Conservation (phyloP, 1,139 yeast genomes). For the Yamadazyma epiphylla region DNA sequence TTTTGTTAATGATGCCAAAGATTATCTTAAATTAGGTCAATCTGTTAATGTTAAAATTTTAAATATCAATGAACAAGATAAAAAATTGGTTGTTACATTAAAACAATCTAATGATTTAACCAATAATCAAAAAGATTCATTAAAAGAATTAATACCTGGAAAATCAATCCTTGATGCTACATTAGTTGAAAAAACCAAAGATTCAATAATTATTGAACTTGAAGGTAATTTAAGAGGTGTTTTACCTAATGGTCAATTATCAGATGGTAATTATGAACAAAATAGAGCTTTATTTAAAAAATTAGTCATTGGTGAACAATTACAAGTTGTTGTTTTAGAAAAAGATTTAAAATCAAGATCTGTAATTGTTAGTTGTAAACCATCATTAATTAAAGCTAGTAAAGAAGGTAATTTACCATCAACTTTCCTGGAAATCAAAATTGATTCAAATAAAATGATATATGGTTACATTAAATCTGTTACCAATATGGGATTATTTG, state of each 20-base stretch:
- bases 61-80: slow-evolving; percentile 50
- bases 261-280: slow-evolving; percentile 73
- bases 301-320: slow-evolving; percentile 53
- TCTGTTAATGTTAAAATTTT: slow-evolving; percentile 71
- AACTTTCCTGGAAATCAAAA: slow-evolving; percentile 53
- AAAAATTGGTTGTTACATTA: slow-evolving; percentile 69
- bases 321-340: slow-evolving; percentile 65
- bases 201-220: slow-evolving; percentile 65
- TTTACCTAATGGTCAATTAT: slow-evolving; percentile 68
- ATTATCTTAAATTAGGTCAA: slow-evolving; percentile 80
- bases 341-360: slow-evolving; percentile 60
- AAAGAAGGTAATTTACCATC: slow-evolving; percentile 52
- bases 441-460: slow-evolving; percentile 39
- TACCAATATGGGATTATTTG: slow-evolving; percentile 75
- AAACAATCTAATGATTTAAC: slow-evolving; percentile 58
- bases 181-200: slow-evolving; percentile 73
- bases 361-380: slow-evolving; percentile 61
- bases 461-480: slow-evolving; percentile 78
- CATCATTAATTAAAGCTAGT: slow-evolving; percentile 66
- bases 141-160: slow-evolving; percentile 56
- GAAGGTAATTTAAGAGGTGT: slow-evolving; percentile 65
- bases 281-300: slow-evolving; percentile 61
- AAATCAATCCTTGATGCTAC: slow-evolving; percentile 57
- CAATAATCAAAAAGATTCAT: slow-evolving; percentile 43
- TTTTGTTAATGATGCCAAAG: slow-evolving; percentile 71